A percentile compares a stretch with the other conserved stretches of the same genome.
Conservation (phyloP, 1,284 basidiomycete genomes). For the Gymnopus androsaceus region DNA sequence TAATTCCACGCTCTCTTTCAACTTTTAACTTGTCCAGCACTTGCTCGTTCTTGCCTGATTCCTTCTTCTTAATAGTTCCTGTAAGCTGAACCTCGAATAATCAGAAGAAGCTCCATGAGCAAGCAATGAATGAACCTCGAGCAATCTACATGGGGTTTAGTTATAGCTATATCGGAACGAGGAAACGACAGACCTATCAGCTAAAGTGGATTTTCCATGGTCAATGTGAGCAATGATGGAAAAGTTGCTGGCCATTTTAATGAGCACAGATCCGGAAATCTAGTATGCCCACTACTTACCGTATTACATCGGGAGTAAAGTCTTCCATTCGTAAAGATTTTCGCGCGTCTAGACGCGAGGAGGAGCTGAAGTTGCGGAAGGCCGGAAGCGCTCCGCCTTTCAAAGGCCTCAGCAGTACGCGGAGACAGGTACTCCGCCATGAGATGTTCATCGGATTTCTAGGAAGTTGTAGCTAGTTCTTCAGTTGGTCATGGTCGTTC, state of each 20-base stretch:
- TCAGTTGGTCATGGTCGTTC: neutral
- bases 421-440: conserved; percentile 40
- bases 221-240: conserved; percentile 95
- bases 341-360: conserved; percentile 28
- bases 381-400: neutral
- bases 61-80: conserved; percentile 75
- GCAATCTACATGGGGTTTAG: conserved; percentile 39
- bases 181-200: conserved; percentile 65
- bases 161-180: neutral
- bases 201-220: conserved; percentile 82
- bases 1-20: conserved; percentile 92
- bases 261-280: neutral
- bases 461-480: neutral
- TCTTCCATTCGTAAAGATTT: conserved; percentile 58
- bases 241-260: conserved; percentile 59
- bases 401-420: conserved; percentile 26
- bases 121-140: conserved; percentile 57
- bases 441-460: conserved; percentile 29
- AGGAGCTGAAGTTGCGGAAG: conserved; percentile 34
- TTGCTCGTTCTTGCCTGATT: conserved; percentile 75
- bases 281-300: conserved; percentile 53
- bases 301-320: conserved; percentile 75
- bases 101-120: neutral
- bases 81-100: conserved; percentile 62
- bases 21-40: conserved; percentile 97